A percentile compares a stretch with the other conserved stretches of the same genome.
These are phyloP conservation scores for Pseudogymnoascus sp. DNA, from an alignment of 2,329 filamentous ascomycete species.

Conservation along the genomic window DNA sequence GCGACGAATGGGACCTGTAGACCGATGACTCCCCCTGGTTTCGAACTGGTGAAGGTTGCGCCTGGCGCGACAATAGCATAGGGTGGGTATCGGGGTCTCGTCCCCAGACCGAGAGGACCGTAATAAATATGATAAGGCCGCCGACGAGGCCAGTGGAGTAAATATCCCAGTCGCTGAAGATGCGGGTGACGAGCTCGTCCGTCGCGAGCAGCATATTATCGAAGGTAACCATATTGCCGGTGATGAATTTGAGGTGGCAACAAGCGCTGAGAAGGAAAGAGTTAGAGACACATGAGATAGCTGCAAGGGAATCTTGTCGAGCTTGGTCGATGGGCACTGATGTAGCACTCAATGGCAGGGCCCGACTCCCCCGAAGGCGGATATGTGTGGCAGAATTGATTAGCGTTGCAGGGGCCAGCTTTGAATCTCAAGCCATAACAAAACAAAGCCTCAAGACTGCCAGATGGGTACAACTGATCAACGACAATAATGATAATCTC, in stretches of 20 bases:
- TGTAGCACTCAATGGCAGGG: neutral
- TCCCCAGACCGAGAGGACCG: constrained; percentile 62
- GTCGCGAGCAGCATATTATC: constrained; percentile 30
- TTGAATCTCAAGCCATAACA: constrained; percentile 8
- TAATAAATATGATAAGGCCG: constrained; percentile 57
- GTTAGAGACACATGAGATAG: neutral
- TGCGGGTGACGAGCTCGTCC: constrained; percentile 61
- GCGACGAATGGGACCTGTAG: constrained; percentile 76
- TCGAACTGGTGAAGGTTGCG: constrained; percentile 68
- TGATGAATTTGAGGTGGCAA: neutral
- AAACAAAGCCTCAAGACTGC: constrained; percentile 2
- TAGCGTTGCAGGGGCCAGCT: constrained; percentile 1
- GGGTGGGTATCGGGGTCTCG: constrained; percentile 88
- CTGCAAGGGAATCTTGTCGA: constrained; percentile 4
- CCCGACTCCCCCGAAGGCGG: constrained; percentile 6
- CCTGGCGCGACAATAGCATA: constrained; percentile 80
- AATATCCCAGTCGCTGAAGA: constrained; percentile 74
- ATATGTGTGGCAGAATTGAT: constrained; percentile 5
- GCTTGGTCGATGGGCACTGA: constrained; percentile 1
- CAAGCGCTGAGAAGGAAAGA: neutral
- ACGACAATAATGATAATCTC: constrained; percentile 7
- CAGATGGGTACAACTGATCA: neutral
- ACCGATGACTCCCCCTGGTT: constrained; percentile 78
- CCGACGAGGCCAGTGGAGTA: constrained; percentile 69
- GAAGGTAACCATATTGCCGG: constrained; percentile 5